A percentile compares a stretch with the other conserved stretches of the same genome.
These are phyloP conservation scores for Hippophae tibetana DNA, from an alignment of 306 rosid species.

Conservation along the genomic window DNA sequence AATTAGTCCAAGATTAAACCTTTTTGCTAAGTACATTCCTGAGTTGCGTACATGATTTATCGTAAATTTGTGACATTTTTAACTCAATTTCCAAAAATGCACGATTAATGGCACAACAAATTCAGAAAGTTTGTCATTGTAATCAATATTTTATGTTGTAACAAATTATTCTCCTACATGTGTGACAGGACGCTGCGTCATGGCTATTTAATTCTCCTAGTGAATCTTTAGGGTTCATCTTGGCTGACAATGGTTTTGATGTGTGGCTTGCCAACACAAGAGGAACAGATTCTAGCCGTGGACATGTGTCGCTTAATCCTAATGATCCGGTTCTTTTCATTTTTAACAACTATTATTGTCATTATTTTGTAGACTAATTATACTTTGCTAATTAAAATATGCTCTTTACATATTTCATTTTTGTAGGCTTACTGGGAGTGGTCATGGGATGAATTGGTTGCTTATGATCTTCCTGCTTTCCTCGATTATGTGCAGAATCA, in stretches of 20 bases:
- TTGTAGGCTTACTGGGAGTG: conserved; percentile 62
- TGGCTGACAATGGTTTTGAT: conserved; percentile 59
- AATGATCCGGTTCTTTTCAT: conserved; percentile 33
- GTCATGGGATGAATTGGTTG: conserved; percentile 78
- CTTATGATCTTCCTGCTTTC: conserved; percentile 65
- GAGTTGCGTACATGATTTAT: too few relatives aligned
- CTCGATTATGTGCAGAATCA: conserved; percentile 41
- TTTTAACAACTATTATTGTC: not conserved
- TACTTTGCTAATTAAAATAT: too few relatives aligned
- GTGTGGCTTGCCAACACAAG: conserved; percentile 70
- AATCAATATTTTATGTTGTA: too few relatives aligned
- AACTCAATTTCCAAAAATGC: too few relatives aligned
- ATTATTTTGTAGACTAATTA: not conserved
- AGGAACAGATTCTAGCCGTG: conserved; percentile 54
- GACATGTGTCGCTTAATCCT: conserved; percentile 25
- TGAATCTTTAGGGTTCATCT: conserved; percentile 46
- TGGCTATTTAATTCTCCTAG: conserved; percentile 52
- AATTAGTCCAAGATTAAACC: not conserved
- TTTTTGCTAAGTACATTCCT: too few relatives aligned
- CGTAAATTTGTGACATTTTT: too few relatives aligned
- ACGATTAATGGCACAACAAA: too few relatives aligned
- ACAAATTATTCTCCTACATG: too few relatives aligned
- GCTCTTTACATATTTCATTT: not conserved
- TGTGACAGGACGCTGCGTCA: conserved; percentile 22
- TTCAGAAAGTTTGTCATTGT: too few relatives aligned